Percentiles rank a stretch among this genome's conserved stretches.
Conservation (phyloP, 148 eudicot species). For the Dysphania ambrosioides region DNA sequence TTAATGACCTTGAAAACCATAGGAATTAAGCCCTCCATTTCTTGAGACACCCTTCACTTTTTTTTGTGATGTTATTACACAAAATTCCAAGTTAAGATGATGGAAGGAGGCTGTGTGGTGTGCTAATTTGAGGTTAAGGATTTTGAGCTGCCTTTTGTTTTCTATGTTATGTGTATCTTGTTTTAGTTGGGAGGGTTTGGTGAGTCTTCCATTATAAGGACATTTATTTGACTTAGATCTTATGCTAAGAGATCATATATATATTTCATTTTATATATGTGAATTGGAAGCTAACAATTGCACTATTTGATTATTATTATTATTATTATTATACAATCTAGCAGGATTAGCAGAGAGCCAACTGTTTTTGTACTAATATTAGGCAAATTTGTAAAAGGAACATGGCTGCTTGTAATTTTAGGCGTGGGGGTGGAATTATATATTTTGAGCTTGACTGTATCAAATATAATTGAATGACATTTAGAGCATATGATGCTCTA, state of each 20-base stretch:
- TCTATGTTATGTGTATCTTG: background rate
- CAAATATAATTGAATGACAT: too few species aligned
- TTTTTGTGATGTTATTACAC: too few species aligned
- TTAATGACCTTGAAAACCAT: conserved; percentile 35
- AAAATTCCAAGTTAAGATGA: background rate
- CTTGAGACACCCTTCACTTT: background rate
- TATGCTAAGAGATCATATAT: conserved; percentile 8
- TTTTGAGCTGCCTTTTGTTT: conserved; percentile 17
- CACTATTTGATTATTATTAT: background rate
- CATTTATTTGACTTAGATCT: conserved; percentile 19
- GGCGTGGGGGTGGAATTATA: too few species aligned
- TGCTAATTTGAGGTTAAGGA: conserved; percentile 21
- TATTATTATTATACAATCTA: background rate
- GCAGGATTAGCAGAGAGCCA: background rate
- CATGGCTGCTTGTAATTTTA: background rate
- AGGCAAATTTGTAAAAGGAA: background rate
- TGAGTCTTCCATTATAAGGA: conserved; percentile 18
- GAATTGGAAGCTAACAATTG: background rate
- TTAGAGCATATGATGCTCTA: too few species aligned
- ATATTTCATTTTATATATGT: background rate
- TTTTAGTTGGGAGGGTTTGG: conserved; percentile 16
- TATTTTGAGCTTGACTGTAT: too few species aligned
- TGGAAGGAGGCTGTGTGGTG: background rate
- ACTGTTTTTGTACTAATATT: background rate
- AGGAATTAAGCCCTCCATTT: conserved; percentile 57